Conservation (phyloP, 139 green algal genomes). For the Edaphochlamys debaryana region DNA sequence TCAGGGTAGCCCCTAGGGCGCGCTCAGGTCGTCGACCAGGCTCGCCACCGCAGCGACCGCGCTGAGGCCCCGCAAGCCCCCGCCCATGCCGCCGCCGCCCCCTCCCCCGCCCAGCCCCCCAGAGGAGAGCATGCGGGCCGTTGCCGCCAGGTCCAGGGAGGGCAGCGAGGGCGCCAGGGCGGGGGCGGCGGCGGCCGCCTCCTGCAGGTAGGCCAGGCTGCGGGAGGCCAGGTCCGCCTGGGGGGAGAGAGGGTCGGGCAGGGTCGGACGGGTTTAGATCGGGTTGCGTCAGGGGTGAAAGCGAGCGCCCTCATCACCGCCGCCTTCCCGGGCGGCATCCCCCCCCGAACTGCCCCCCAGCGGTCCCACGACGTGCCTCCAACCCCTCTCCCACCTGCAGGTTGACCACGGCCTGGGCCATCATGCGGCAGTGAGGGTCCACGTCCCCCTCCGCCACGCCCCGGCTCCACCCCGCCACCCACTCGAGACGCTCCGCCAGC, state of each 20-base stretch:
- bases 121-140: conserved; percentile 25
- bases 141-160: conserved; percentile 19
- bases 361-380: too few species aligned
- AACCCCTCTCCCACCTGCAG: conserved; percentile 54
- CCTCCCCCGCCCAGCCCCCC: too few species aligned
- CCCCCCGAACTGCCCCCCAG: too few species aligned
- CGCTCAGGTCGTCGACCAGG: too few species aligned
- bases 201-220: not conserved
- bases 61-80: too few species aligned
- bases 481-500: conserved; percentile 32
- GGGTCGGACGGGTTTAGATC: too few species aligned
- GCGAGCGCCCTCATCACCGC: not conserved
- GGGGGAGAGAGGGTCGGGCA: not conserved
- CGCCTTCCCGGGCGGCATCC: not conserved
- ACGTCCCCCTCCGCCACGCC: conserved; percentile 33
- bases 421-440: conserved; percentile 54
- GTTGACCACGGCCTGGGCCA: conserved; percentile 51
- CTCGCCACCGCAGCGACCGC: too few species aligned
- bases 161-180: not conserved
- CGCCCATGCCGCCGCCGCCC: too few species aligned
- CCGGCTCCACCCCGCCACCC: conserved; percentile 15
- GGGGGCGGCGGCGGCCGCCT: not conserved
- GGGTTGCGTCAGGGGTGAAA: too few species aligned
- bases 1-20: too few species aligned
- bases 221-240: conserved; percentile 34